phyloP scores from a whole-genome alignment of 208 protist species.

The Balamuthia mandrillaris region DNA sequence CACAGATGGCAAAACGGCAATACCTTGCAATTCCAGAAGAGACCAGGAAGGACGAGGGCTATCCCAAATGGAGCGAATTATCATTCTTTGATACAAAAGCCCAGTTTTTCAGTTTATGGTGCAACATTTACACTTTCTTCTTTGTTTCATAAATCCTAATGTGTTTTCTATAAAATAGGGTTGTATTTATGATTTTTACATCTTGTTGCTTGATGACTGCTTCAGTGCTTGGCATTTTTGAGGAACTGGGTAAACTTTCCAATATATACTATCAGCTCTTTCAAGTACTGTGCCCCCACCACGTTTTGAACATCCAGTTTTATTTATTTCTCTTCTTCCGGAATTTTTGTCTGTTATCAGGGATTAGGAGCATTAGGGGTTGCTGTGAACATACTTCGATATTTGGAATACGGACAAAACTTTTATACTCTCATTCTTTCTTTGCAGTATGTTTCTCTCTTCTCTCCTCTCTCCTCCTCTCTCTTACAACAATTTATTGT shows the following conservation, averaged over 20 bases:
- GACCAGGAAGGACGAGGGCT: conserved; percentile 28
- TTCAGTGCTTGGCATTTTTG: background rate
- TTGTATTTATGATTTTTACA: background rate
- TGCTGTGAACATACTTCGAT: conserved; percentile 26
- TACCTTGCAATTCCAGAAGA: background rate
- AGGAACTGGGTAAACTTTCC: conserved; percentile 23
- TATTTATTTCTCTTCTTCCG: background rate
- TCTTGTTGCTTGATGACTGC: conserved; percentile 4
- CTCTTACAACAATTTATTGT: too few relatives aligned
- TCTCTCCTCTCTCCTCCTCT: background rate
- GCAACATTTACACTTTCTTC: background rate
- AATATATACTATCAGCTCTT: too few relatives aligned
- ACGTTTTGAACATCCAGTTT: background rate
- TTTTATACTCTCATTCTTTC: conserved; percentile 47
- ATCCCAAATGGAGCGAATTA: background rate
- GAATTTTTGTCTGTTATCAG: background rate
- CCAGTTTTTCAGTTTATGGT: conserved; percentile 21
- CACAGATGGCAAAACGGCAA: background rate
- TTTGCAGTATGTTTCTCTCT: background rate
- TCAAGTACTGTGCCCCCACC: too few relatives aligned
- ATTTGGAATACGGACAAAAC: conserved; percentile 37
- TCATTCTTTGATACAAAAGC: background rate
- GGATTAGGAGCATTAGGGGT: conserved; percentile 27
- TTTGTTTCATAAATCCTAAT: background rate
- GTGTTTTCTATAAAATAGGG: background rate